Base-by-base conservation (phyloP, 371 early-diverging fungal genomes). In the Mucor lusitanicus region DNA sequence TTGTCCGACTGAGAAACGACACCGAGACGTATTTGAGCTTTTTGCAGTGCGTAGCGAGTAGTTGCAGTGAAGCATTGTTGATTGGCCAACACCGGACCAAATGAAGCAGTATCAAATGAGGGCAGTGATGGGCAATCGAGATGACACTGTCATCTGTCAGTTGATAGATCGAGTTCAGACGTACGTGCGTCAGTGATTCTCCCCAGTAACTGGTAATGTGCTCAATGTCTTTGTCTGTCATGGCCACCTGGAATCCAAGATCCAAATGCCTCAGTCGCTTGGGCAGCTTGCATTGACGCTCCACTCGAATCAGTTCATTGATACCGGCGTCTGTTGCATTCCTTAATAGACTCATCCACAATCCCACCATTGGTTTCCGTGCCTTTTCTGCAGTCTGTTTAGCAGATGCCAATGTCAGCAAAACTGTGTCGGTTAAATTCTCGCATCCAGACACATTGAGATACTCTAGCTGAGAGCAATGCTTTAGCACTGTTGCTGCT, bases 21-120 rank as follows among this genome's bases (percentile, higher is more conserved):
- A 72, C 69, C 2, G 83, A 79, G 1, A 78, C 39, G 50, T 80
- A 74, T 3, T 28, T 37, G 23, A 82, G 46, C 0, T 69, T 23
- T n/a, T 64, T 70, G 39, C 77, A 75, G 13, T 57, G 28, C 1
- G 54, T 50, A 8, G 67, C 65, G n/a, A 79, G 9, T 19, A 48
- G 15, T 2, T 37, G 40, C 6, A 82, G 25, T 1, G 70, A 44
- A 9, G 35, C 19, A 57, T 80, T 78, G 19, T 64, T 70, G 7
- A 82, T 65, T 46, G 69, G 70, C 80, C 80, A 82, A n/a, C 83
- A 82, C 3, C 83, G 75, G 6, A 64, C 71, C 7, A 82, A 19
- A 40, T 82, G 75, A 9, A 82, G 39, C 25, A 82, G 46, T 17
- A 54, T 39, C 11, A 82, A 64, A 32, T 73, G 53, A 1, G 76